Base-by-base conservation (phyloP, 345 rosid genomes). In the Turnera subulata region DNA sequence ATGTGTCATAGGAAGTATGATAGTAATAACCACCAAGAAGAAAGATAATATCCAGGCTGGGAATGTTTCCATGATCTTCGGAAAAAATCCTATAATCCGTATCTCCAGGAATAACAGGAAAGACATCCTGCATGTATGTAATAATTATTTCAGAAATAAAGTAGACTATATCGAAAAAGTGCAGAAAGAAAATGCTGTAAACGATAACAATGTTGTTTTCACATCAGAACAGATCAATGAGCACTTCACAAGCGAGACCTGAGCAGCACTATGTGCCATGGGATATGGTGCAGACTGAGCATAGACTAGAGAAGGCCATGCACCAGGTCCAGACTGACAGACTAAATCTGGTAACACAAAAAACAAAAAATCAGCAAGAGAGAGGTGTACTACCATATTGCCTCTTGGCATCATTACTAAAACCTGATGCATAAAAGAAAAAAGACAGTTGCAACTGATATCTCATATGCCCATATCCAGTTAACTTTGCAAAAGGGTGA, bases 261-360 rank as follows among this genome's bases (percentile, higher is more conserved):
- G 99, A 69, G 97, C 97, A 55, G 97, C 96, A 73, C 97, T 93
- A 73, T 89, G 86, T 42, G 95, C 99, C 99, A 89, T 89, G 64
- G 97, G 97, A 68, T 84, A 67, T 12, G 75, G 50, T 22, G 97
- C 97, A 71, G 97, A 89, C 72, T 85, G 82, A 47, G 95, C 86
- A 65, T 93, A 93, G 59, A 93, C 67, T 49, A 32, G 67, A 59
- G 96, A 89, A 21, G 97, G 95, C 97, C 96, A 93, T 20, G 91
- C 78, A 63, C 90, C 76, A 65, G 97, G 99, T 57, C 99, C 99
- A 73, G 97, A 93, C 73, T 93, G 99, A 80, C 99, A 93, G 50
- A 93, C 92, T 62, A 93, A 78, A 86, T 93, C 99, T 89, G 80
- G 68, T 43, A 58, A 42, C 39, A 49, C 29, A 57, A 39, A 9